A percentile compares a stretch with the other conserved stretches of the same genome.
Evolutionary conservation across 1,284 basidiomycete species (phyloP).

Genomic region (Moesziomyces sp.): DNA sequence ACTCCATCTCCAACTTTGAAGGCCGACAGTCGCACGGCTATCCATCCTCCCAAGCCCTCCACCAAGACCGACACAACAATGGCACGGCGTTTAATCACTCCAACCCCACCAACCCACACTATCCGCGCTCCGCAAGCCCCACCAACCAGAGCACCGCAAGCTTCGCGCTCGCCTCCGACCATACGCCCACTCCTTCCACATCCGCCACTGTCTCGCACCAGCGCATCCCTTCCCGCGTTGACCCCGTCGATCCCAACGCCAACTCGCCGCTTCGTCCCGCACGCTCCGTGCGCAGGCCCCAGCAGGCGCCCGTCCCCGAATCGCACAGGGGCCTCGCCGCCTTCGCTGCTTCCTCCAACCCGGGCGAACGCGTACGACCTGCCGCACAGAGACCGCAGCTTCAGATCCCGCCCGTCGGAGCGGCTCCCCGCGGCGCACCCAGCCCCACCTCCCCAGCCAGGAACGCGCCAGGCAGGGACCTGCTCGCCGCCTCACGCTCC

Average conservation of each 20-base stretch:
- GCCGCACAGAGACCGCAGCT: conserved; percentile 25
- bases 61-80: conserved; percentile 7
- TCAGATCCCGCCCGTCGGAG: conserved; percentile 32
- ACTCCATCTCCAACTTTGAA: conserved; percentile 49
- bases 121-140: conserved; percentile 24
- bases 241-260: conserved; percentile 6
- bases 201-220: conserved; percentile 9
- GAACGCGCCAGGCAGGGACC: conserved; percentile 29
- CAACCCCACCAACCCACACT: conserved; percentile 10
- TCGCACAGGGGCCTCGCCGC: conserved; percentile 12
- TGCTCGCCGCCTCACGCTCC: conserved; percentile 31
- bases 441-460: conserved; percentile 36
- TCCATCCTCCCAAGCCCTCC: conserved; percentile 8
- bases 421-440: conserved; percentile 9
- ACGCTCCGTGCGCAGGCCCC: conserved; percentile 49
- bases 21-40: conserved; percentile 25
- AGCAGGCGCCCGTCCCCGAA: conserved; percentile 33
- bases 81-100: neutral
- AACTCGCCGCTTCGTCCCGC: conserved; percentile 53
- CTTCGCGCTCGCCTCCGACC: conserved; percentile 30
- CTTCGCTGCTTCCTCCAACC: conserved; percentile 17
- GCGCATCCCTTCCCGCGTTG: conserved; percentile 15
- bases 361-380: conserved; percentile 16
- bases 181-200: conserved; percentile 9
- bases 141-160: conserved; percentile 38